Evolutionary conservation across 2,329 filamentous ascomycete species (phyloP), one percentile per base, ranked within the genome.

Genomic region (Aspergillus fischeri): DNA sequence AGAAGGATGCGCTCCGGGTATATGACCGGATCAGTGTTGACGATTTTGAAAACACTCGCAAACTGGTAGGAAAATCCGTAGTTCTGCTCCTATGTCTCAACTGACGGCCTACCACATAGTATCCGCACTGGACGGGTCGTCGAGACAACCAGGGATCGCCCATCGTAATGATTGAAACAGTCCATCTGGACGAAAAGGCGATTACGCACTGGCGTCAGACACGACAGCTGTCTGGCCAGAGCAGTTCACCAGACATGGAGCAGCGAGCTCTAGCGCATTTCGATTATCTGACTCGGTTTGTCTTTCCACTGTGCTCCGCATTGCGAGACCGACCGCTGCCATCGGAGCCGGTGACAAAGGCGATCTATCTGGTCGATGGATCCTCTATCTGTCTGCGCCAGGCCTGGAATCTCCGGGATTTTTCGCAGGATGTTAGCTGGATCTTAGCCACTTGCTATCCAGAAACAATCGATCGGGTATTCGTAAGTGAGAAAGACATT

Each of bases 381-480:
- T 56, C 60, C 1, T 44, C 42, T 9, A 4, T 69, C 3, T 53
- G 55, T 0, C 10, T 68, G 24, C 66, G 60, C 50, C 66, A 70
- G 35, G 64, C 52, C 10, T 70, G 65, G 60, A 56, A 60, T 35
- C 24, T 68, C 3, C 56, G 58, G 20, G 57, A 53, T 0, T 69
- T 67, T 44, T 61, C 64, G 0, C 59, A 60, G 25, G 61, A 66
- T 20, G 59, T 64, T 10, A 67, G 63, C 48, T 60, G 60, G 62
- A 47, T 70, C 1, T n/a, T 70, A 5, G 55, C 63, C 45, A 70
- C 65, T 4, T 69, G 66, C 35, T 70, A 66, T 54, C 67, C 68
- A 0, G 66, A 70, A 25, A 69, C 62, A 0, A 65, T 69, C 32
- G 49, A 65, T 32, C 50, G 52, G 24, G 56, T 67, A 8, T 63